Evolutionary conservation across 176 grass and related monocot species (phyloP).

Genomic region (Aegilops longissima): DNA sequence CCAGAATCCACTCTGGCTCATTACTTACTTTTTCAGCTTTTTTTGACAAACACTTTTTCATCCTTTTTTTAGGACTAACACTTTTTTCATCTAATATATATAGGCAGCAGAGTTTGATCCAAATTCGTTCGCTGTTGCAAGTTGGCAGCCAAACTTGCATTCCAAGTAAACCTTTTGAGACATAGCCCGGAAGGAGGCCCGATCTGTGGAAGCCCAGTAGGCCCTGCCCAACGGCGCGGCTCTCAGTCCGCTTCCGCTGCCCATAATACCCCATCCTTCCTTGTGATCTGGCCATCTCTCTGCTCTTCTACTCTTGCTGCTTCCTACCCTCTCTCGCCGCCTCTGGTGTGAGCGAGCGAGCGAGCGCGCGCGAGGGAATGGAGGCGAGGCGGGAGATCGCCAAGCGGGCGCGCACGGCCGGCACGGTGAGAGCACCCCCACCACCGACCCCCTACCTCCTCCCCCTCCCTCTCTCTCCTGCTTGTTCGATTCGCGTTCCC

Average conservation of each 20-base stretch:
- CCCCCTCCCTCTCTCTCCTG: neutral
- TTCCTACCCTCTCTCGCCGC: neutral
- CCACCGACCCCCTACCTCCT: too few species aligned
- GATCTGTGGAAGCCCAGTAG: neutral
- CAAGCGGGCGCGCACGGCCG: slow-evolving; percentile 47
- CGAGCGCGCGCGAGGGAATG: neutral
- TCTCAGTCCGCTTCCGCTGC: neutral
- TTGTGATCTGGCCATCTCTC: neutral
- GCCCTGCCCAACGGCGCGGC: neutral
- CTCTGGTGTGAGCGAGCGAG: neutral
- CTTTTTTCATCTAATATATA: too few species aligned
- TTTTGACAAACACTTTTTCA: too few species aligned
- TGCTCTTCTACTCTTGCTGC: neutral
- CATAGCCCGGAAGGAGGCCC: neutral
- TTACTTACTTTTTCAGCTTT: too few species aligned
- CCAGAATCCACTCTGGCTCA: too few species aligned
- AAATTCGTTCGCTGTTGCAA: too few species aligned
- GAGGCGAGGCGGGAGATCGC: slow-evolving; percentile 9
- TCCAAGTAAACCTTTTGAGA: neutral
- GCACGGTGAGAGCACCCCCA: slow-evolving; percentile 21
- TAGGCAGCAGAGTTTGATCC: too few species aligned
- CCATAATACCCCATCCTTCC: neutral
- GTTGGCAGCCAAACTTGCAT: too few species aligned
- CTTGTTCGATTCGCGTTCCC: neutral
- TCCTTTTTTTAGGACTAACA: too few species aligned